These are phyloP conservation scores for Fusarium pseudograminearum DNA, from an alignment of 2,329 filamentous ascomycete species.

Conservation along the genomic window DNA sequence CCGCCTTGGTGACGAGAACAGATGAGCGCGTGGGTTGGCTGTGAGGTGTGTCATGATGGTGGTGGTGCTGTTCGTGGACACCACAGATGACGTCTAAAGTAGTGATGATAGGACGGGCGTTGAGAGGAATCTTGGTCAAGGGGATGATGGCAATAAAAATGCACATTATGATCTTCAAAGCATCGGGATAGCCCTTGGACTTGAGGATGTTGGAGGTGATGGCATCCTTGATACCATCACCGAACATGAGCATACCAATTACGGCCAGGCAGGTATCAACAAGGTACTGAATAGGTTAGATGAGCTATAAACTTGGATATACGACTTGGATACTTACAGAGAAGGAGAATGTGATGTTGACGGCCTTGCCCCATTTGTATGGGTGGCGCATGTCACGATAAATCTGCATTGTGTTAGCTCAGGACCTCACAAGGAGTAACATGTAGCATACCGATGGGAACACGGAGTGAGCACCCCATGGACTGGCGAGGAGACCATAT, in stretches of 20 bases:
- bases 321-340: constrained; percentile 67
- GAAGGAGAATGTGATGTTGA: constrained; percentile 86
- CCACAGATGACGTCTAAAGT: constrained; percentile 86
- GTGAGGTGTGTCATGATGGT: constrained; percentile 52
- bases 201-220: constrained; percentile 90
- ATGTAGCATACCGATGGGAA: constrained; percentile 77
- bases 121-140: constrained; percentile 93
- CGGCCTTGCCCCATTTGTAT: constrained; percentile 79
- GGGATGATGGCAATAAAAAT: constrained; percentile 92
- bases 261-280: constrained; percentile 86
- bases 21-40: constrained; percentile 51
- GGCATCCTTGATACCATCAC: constrained; percentile 86
- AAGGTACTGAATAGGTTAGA: constrained; percentile 66
- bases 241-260: constrained; percentile 93
- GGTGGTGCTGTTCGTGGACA: constrained; percentile 66
- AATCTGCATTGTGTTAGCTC: constrained; percentile 55
- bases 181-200: constrained; percentile 78
- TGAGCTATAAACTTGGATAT: background rate
- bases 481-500: constrained; percentile 89
- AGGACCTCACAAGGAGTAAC: background rate
- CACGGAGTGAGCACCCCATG: constrained; percentile 72
- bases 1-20: constrained; percentile 57
- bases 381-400: constrained; percentile 78
- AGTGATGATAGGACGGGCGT: constrained; percentile 86
- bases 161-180: constrained; percentile 82